Evolutionary conservation across 192 early-diverging fungal species (phyloP).

Genomic region (Coemansia sp.): DNA sequence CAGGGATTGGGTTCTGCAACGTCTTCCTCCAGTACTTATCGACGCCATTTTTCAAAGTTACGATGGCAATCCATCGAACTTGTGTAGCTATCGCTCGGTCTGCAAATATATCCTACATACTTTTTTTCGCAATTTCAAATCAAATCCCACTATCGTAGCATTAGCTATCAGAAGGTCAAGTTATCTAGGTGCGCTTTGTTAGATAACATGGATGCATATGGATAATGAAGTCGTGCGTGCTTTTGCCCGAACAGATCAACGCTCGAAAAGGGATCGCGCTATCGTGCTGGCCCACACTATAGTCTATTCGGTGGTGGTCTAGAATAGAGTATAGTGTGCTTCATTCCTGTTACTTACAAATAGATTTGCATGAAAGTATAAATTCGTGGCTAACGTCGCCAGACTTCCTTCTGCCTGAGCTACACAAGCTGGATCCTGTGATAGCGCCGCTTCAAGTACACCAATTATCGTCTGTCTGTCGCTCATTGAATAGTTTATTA

Average conservation of each 20-base stretch:
- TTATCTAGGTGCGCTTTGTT: too few relatives aligned
- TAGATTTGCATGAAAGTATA: slow-evolving; percentile 68
- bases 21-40: slow-evolving; percentile 87
- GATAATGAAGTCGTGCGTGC: too few relatives aligned
- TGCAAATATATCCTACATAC: slow-evolving; percentile 61
- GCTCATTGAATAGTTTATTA: slow-evolving; percentile 4
- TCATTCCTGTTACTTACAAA: slow-evolving; percentile 49
- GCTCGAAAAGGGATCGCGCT: too few relatives aligned
- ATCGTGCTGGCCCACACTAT: too few relatives aligned
- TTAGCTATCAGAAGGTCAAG: too few relatives aligned
- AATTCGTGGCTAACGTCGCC: slow-evolving; percentile 52
- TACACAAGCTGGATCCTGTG: slow-evolving; percentile 64
- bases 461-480: slow-evolving; percentile 32
- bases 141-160: too few relatives aligned
- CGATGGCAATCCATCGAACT: slow-evolving; percentile 71
- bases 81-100: slow-evolving; percentile 64
- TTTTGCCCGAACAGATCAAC: too few relatives aligned
- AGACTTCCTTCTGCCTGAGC: slow-evolving; percentile 66
- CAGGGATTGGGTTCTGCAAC: slow-evolving; percentile 48
- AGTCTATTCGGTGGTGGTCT: too few relatives aligned
- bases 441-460: slow-evolving; percentile 64
- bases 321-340: too few relatives aligned
- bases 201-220: too few relatives aligned
- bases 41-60: slow-evolving; percentile 88
- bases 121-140: too few relatives aligned